Conservation (phyloP, 179 eudicot genomes). For the Corrigiola litoralis region DNA sequence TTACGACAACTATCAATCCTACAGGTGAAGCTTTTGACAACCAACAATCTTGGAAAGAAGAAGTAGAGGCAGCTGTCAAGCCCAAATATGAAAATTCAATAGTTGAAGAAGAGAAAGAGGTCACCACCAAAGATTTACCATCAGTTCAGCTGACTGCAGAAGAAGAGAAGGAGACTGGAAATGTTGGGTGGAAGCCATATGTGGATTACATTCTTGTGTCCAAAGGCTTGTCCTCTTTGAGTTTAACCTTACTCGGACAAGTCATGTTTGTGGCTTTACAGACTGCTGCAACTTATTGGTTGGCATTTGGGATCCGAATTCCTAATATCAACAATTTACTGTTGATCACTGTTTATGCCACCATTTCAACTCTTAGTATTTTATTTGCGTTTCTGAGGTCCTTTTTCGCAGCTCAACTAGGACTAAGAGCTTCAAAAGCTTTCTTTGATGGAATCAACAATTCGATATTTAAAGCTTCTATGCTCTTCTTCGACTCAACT, state of each 20-base stretch:
- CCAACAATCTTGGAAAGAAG: neutral
- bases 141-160: neutral
- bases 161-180: slow-evolving; percentile 7
- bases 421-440: slow-evolving; percentile 15
- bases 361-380: neutral
- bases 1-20: neutral
- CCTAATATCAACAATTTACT: neutral
- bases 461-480: slow-evolving; percentile 62
- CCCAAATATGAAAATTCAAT: neutral
- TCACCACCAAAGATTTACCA: neutral
- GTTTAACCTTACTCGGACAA: neutral
- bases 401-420: neutral
- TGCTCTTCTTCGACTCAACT: slow-evolving; percentile 62
- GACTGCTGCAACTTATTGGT: neutral
- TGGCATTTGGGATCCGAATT: neutral
- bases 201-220: neutral
- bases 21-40: neutral
- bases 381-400: slow-evolving; percentile 5
- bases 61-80: neutral
- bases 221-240: neutral
- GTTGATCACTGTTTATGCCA: neutral
- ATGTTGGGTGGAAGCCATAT: slow-evolving; percentile 7
- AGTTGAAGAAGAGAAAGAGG: neutral
- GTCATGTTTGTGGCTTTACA: neutral
- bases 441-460: slow-evolving; percentile 31